These are phyloP conservation scores for Prunus dulcis DNA, from an alignment of 306 rosid genomes.

Conservation along the genomic window DNA sequence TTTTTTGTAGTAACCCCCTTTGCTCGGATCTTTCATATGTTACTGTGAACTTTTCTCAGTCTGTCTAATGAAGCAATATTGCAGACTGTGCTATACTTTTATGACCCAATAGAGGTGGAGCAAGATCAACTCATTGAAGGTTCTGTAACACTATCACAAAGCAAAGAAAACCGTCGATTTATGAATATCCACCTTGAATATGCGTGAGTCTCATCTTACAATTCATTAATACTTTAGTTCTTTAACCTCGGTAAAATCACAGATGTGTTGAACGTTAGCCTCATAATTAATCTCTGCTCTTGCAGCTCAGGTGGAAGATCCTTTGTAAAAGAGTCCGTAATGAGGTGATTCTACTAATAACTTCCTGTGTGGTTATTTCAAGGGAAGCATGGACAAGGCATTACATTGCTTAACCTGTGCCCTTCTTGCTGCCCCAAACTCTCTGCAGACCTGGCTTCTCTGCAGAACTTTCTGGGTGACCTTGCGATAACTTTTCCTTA, in stretches of 20 bases:
- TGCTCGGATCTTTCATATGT: background rate
- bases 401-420: conserved; percentile 7
- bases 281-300: conserved; percentile 25
- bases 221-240: background rate
- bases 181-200: conserved; percentile 97
- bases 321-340: conserved; percentile 85
- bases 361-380: background rate
- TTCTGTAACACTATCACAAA: conserved; percentile 73
- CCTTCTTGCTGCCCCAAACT: conserved; percentile 21
- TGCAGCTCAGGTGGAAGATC: conserved; percentile 92
- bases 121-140: conserved; percentile 98
- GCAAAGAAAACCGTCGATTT: conserved; percentile 92
- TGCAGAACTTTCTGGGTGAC: conserved; percentile 12
- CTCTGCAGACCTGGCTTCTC: conserved; percentile 23
- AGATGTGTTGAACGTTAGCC: conserved; percentile 11
- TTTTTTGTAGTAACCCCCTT: background rate
- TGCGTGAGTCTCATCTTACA: conserved; percentile 53
- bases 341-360: conserved; percentile 58
- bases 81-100: conserved; percentile 90
- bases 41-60: background rate
- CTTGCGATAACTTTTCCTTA: conserved; percentile 34
- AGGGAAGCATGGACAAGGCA: conserved; percentile 5
- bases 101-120: conserved; percentile 90
- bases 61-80: conserved; percentile 31
- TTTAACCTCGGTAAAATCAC: background rate